Base-by-base conservation (phyloP, 2,329 filamentous ascomycete species). In the Phyllosticta capitalensis region DNA sequence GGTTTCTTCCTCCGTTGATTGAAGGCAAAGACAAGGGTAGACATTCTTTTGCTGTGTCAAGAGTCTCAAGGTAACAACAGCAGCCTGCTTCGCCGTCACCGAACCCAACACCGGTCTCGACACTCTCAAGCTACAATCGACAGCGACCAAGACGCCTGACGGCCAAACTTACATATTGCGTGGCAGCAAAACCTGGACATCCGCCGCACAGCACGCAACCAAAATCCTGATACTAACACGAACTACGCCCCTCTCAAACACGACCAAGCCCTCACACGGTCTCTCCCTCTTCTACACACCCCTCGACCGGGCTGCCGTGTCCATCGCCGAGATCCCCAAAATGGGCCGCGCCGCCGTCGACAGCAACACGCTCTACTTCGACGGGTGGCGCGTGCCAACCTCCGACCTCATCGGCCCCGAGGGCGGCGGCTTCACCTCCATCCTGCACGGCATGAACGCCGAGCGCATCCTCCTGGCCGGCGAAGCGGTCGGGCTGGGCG, bases 101-200 rank as follows among this genome's bases (percentile, higher is more conserved):
- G 89, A 92, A 69, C 89, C 89, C 0, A 86, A 92, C 64, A 85
- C 88, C 0, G 89, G 90, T 0, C 81, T 95, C 1, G 87, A 95
- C 61, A 95, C 89, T 0, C 76, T 92, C 9, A 83, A 85, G 49
- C 76, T 95, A 3, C 79, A 79, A 49, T 92, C 89, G 0, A 74
- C 75, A 5, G 89, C 89, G 0, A 79, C 54, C 17, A 21, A 12
- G 38, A 9, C 72, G 26, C 81, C 79, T 64, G 81, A 83, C 21
- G 81, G 81, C 0, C 76, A 81, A 17, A 79, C 76, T 4, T 95
- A 92, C 69, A 76, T 74, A 1, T 79, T 95, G 10, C 82, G 83
- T 0, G 89, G 90, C 0, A 88, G 92, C 69, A 95, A 95, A 75
- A 92, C 92, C 58, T 95, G 89, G 90, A 95, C 94, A 58, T 89